Conservation (phyloP, 192 early-diverging fungal species). For the Helicostylum pulchrum region DNA sequence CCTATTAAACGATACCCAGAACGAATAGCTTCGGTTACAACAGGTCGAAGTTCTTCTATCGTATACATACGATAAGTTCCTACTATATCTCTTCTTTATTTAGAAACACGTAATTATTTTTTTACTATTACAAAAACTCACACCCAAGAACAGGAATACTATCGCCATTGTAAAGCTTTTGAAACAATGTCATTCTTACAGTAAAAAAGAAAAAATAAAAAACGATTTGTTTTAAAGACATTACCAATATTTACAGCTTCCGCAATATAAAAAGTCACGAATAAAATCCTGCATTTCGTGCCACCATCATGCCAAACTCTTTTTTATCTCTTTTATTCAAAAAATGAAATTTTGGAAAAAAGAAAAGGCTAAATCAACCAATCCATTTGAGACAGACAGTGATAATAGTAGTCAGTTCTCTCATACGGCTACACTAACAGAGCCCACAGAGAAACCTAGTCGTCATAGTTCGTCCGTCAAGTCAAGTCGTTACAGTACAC, state of each 20-base stretch:
- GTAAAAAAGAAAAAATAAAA: background rate
- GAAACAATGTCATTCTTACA: background rate
- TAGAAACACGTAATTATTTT: background rate
- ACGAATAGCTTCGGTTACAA: constrained; percentile 38
- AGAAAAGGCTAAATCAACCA: background rate
- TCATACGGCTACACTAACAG: background rate
- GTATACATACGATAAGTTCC: constrained; percentile 47
- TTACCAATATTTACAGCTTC: background rate
- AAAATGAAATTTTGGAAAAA: background rate
- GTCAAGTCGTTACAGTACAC: background rate
- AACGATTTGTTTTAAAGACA: too few relatives aligned
- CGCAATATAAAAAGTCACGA: too few relatives aligned
- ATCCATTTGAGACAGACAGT: background rate
- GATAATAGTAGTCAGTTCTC: background rate
- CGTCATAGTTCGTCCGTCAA: too few relatives aligned
- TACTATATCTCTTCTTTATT: constrained; percentile 21
- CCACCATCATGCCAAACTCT: background rate
- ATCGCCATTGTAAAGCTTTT: constrained; percentile 8
- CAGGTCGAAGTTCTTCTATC: constrained; percentile 28
- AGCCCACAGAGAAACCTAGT: too few relatives aligned
- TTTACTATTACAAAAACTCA: background rate
- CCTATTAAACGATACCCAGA: constrained; percentile 45
- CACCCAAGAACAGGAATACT: constrained; percentile 12
- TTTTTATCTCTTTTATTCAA: background rate
- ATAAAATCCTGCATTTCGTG: too few relatives aligned